Percentiles rank a stretch among this genome's conserved stretches.
These are phyloP conservation scores for barrel medic (Medicago truncatula) DNA, from an alignment of 306 rosid species.

Conservation along the genomic window DNA sequence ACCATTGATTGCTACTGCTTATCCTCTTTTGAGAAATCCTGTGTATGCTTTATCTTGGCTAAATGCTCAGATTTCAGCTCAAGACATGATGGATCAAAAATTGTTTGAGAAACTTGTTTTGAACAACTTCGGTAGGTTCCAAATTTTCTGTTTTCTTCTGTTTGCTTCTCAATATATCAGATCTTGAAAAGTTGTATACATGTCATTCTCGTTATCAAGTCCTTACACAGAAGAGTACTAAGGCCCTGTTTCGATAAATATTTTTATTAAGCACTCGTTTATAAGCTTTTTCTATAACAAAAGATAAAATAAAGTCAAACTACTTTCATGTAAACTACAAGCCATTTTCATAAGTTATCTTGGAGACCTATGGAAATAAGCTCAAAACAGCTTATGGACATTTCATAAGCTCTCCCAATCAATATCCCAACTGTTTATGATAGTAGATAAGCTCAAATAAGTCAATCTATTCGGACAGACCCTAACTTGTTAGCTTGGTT, in stretches of 20 bases:
- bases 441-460: neutral
- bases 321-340: neutral
- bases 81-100: slow-evolving; percentile 74
- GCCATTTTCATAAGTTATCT: neutral
- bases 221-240: neutral
- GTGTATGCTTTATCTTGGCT: slow-evolving; percentile 72
- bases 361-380: neutral
- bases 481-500: neutral
- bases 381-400: neutral
- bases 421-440: neutral
- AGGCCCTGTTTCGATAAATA: neutral
- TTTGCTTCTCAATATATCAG: slow-evolving; percentile 10
- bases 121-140: slow-evolving; percentile 75
- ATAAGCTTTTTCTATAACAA: neutral
- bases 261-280: neutral
- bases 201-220: neutral
- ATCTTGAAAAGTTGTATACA: neutral
- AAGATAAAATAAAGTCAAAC: neutral
- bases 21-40: slow-evolving; percentile 63
- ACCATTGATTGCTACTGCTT: slow-evolving; percentile 57
- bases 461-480: neutral
- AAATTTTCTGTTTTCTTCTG: neutral
- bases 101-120: slow-evolving; percentile 74
- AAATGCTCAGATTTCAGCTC: slow-evolving; percentile 70
- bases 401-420: neutral